Base-by-base conservation (phyloP, 345 rosid species). In the Eucalyptus dawsonii region DNA sequence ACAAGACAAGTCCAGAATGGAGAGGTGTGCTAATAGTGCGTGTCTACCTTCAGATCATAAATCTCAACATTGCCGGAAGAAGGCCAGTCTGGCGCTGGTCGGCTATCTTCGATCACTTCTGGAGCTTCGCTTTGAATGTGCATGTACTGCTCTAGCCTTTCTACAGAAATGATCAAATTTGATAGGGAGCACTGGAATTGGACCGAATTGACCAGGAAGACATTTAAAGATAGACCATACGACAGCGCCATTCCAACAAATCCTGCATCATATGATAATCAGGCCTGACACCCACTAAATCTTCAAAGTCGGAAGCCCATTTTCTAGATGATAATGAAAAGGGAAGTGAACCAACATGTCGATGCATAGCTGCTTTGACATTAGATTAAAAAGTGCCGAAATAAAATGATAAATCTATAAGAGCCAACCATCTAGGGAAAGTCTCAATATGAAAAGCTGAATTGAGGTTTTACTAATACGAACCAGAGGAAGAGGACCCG, bases 111-210 rank as follows among this genome's bases (percentile, higher is more conserved):
- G 14, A 95, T 90, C 37, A 95, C 91, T 89, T 91, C 95, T 6
- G 95, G 96, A 65, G 96, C 96, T 93, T 95, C 97, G 29, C 94
- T 92, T n/a, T 95, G 93, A 88, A 93, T 88, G 72, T 95, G 91
- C 96, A 92, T 95, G 90, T 95, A 95, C 88, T 95, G 97, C 91
- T 95, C 92, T 62, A 95, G 91, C 80, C 96, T 94, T 89, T 95
- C 96, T 27, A 95, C 93, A n/a, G 95, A 95, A 58, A 95, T 86
- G 47, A 94, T 92, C 50, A 86, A 87, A 86, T 91, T 94, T 21
- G 94, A 94, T 40, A 91, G 22, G 3, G 89, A 87, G 90, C 97
- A 95, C 65, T 94, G 96, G 89, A 34, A 87, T 89, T 94, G 93
- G 88, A 93, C 93, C 8, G 95, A 94, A n/a, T 24, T 2, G 11